A percentile compares a stretch with the other conserved stretches of the same genome.
phyloP scores from a whole-genome alignment of 768 basidiomycete genomes.

The Phlegmacium glaucopus region DNA sequence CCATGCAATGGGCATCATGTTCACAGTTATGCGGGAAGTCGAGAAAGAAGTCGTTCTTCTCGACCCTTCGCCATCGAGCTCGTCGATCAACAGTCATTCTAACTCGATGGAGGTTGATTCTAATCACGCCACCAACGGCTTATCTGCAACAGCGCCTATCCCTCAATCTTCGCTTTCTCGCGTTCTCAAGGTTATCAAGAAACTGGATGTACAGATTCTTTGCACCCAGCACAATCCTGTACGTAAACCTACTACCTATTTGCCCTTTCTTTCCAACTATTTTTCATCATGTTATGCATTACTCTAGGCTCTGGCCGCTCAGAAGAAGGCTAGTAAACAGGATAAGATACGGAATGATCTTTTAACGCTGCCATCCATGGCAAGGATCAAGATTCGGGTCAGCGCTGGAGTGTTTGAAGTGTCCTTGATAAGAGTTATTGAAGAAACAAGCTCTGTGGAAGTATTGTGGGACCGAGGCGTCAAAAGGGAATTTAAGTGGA shows the following conservation, averaged over 20 bases:
- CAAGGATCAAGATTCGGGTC: conserved; percentile 81
- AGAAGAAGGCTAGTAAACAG: conserved; percentile 71
- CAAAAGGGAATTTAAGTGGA: conserved; percentile 82
- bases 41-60: conserved; percentile 79
- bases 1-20: conserved; percentile 49
- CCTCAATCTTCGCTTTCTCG: conserved; percentile 13
- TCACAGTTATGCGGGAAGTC: conserved; percentile 60
- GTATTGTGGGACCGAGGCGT: conserved; percentile 78
- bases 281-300: not conserved
- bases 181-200: conserved; percentile 68
- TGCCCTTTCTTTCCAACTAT: not conserved
- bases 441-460: conserved; percentile 67
- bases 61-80: conserved; percentile 27
- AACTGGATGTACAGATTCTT: conserved; percentile 69
- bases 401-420: conserved; percentile 87
- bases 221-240: conserved; percentile 93
- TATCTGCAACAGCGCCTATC: conserved; percentile 6
- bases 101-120: conserved; percentile 8
- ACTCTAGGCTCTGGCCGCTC: conserved; percentile 65
- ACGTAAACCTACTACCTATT: conserved; percentile 27
- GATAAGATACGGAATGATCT: conserved; percentile 72
- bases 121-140: not conserved
- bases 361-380: conserved; percentile 62
- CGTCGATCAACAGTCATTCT: conserved; percentile 8
- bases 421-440: conserved; percentile 65